These are phyloP conservation scores for Teratosphaeriaceae sp. DNA, from an alignment of 2,329 filamentous ascomycete species.

Conservation along the genomic window DNA sequence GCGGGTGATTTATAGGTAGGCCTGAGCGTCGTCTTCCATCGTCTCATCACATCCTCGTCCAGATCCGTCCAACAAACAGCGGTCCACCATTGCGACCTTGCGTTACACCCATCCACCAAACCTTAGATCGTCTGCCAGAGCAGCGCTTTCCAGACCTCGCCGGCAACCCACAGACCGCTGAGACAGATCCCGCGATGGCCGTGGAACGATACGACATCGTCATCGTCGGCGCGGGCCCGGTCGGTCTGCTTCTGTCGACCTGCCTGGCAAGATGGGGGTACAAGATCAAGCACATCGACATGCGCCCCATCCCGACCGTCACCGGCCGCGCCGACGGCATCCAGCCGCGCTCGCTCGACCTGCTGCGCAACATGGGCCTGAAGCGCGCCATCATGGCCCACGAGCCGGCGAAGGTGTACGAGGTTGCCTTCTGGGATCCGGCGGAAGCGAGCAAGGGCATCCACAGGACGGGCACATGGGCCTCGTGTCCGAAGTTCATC, in stretches of 20 bases:
- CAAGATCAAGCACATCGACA: conserved; percentile 92
- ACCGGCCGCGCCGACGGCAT: conserved; percentile 89
- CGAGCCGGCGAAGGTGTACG: conserved; percentile 77
- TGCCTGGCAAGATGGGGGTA: conserved; percentile 90
- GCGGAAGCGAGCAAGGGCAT: conserved; percentile 47
- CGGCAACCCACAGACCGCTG: too few species aligned
- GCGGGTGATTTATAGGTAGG: too few species aligned
- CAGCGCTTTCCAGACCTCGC: too few species aligned
- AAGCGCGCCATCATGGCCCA: conserved; percentile 84
- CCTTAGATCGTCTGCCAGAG: too few species aligned
- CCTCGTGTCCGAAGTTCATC: conserved; percentile 78
- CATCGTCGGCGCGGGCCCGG: conserved; percentile 83
- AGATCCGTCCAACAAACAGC: too few species aligned
- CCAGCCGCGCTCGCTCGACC: conserved; percentile 79
- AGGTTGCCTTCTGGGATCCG: conserved; percentile 62
- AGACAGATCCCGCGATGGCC: conserved; percentile 5
- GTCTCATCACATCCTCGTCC: too few species aligned
- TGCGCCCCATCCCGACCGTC: conserved; percentile 73
- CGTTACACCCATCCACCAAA: too few species aligned
- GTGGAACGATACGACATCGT: conserved; percentile 53
- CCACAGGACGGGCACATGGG: conserved; percentile 62
- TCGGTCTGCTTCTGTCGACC: conserved; percentile 79
- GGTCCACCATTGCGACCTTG: too few species aligned
- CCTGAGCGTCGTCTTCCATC: too few species aligned
- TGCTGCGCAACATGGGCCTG: conserved; percentile 82